phyloP scores from a whole-genome alignment of 1,284 basidiomycete genomes.

The Ganoderma meredithae region DNA sequence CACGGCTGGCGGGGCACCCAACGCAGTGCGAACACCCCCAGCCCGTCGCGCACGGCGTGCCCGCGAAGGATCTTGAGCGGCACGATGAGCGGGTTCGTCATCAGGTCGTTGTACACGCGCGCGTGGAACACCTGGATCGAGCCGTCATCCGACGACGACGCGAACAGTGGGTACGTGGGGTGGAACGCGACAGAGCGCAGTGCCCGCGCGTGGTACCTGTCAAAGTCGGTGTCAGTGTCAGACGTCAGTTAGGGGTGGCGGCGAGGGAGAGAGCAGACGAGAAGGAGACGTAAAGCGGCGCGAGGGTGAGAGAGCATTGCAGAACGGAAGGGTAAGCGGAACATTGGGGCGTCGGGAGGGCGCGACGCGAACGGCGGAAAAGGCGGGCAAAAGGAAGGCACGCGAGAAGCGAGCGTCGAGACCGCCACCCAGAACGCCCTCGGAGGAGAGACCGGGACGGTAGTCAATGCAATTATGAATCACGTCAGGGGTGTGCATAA shows the following conservation, averaged over 20 bases:
- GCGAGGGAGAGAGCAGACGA: not conserved
- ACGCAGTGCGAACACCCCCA: conserved; percentile 90
- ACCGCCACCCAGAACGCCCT: not conserved
- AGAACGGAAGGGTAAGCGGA: not conserved
- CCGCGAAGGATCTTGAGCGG: conserved; percentile 96
- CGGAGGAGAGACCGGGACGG: not conserved
- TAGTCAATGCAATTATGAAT: not conserved
- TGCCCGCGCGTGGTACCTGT: conserved; percentile 91
- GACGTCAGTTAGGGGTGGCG: not conserved
- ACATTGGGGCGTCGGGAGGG: conserved; percentile 2
- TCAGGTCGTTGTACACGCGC: conserved; percentile 92
- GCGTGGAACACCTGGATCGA: conserved; percentile 97
- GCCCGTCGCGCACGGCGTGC: conserved; percentile 83
- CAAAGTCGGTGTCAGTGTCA: not conserved
- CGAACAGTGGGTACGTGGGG: conserved; percentile 94
- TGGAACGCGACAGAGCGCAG: conserved; percentile 94
- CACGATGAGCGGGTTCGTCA: conserved; percentile 96
- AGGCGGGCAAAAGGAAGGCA: conserved; percentile 14
- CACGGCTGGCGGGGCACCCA: conserved; percentile 95
- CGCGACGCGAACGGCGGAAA: conserved; percentile 7
- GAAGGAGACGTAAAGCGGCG: not conserved
- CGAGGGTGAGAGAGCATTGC: not conserved
- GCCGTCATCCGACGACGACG: conserved; percentile 96
- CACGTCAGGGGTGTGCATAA: not conserved
- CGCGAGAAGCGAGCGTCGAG: not conserved